phyloP scores from a whole-genome alignment of 768 basidiomycete genomes.

The Infundibulicybe gibba region DNA sequence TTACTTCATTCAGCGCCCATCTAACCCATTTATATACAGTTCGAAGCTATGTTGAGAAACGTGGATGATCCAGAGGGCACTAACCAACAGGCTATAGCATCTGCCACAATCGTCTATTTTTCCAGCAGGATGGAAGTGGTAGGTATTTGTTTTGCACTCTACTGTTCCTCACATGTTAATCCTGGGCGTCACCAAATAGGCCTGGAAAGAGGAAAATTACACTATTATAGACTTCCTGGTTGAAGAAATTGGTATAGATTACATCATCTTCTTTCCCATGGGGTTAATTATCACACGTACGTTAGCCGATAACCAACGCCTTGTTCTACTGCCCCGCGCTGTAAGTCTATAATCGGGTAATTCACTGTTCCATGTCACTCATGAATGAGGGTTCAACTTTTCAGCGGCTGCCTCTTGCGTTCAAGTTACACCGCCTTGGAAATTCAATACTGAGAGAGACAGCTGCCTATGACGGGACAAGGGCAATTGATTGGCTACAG shows the following conservation, averaged over 20 bases:
- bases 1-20: conserved; percentile 4
- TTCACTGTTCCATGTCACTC: too few species aligned
- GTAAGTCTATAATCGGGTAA: conserved; percentile 41
- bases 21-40: conserved; percentile 40
- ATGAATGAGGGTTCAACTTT: conserved; percentile 14
- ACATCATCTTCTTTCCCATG: conserved; percentile 18
- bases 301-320: conserved; percentile 64
- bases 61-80: conserved; percentile 51
- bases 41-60: conserved; percentile 68
- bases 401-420: conserved; percentile 75
- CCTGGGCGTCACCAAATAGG: conserved; percentile 43
- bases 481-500: conserved; percentile 66
- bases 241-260: conserved; percentile 64
- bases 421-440: conserved; percentile 75
- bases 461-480: conserved; percentile 26
- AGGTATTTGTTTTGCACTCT: conserved; percentile 28
- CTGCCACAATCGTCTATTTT: conserved; percentile 70
- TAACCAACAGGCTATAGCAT: conserved; percentile 59
- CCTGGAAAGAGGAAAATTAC: conserved; percentile 80
- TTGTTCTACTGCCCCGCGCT: conserved; percentile 63
- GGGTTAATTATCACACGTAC: conserved; percentile 27
- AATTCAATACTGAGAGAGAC: conserved; percentile 57
- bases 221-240: conserved; percentile 82
- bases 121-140: conserved; percentile 87
- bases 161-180: conserved; percentile 22